These are phyloP conservation scores for Cynanchum wilfordii DNA, from an alignment of 257 asterid genomes.

Conservation along the genomic window DNA sequence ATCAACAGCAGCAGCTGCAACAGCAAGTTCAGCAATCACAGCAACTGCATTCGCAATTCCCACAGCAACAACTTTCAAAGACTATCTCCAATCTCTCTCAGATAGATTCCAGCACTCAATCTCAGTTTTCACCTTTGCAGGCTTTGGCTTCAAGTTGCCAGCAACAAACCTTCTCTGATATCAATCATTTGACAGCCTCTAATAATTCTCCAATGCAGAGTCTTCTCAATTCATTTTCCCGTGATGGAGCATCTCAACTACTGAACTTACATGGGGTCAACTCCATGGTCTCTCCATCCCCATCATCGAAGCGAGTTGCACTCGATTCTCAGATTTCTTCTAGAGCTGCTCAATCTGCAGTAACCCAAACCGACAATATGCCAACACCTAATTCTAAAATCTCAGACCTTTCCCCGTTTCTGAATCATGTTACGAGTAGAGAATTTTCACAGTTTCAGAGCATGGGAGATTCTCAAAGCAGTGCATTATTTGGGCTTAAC, in stretches of 20 bases:
- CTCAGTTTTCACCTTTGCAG: constrained; percentile 52
- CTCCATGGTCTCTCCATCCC: constrained; percentile 46
- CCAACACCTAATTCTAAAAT: constrained; percentile 48
- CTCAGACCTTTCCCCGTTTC: constrained; percentile 53
- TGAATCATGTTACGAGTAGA: constrained; percentile 65
- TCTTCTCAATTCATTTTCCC: constrained; percentile 62
- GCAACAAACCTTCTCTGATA: constrained; percentile 58
- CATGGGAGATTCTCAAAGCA: constrained; percentile 43
- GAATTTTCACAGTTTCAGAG: constrained; percentile 59
- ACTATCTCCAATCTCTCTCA: constrained; percentile 35
- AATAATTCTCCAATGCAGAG: constrained; percentile 51
- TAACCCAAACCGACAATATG: constrained; percentile 55
- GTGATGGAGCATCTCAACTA: constrained; percentile 45
- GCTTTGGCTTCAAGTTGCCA: constrained; percentile 46
- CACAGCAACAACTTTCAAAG: constrained; percentile 46
- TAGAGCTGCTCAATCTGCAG: constrained; percentile 47
- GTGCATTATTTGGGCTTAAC: constrained; percentile 49
- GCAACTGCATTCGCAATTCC: constrained; percentile 43
- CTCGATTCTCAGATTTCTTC: constrained; percentile 62
- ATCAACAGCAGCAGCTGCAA: constrained; percentile 38
- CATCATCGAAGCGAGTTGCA: constrained; percentile 69
- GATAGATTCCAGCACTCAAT: constrained; percentile 35
- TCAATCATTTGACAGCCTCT: constrained; percentile 46
- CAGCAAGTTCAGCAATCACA: constrained; percentile 40
- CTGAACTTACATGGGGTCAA: constrained; percentile 44